Percentiles rank a stretch among this genome's conserved stretches.
Evolutionary conservation across 2,329 filamentous ascomycete species (phyloP).

Genomic region (Penicillium vulpinum): DNA sequence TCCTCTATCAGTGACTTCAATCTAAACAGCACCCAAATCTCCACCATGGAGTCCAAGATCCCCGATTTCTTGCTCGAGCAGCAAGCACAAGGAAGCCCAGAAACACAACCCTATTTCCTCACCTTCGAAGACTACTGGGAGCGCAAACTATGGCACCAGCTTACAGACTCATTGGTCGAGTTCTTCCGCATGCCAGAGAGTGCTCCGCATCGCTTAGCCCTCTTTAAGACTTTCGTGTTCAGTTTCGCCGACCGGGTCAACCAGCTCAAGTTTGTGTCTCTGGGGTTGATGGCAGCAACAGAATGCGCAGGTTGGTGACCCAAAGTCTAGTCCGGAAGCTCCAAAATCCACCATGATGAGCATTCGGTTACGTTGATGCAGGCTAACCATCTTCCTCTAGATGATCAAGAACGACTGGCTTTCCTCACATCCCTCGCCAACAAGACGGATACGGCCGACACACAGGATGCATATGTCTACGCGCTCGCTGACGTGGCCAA

Average conservation of each 20-base stretch:
- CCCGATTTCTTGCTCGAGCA: constrained; percentile 89
- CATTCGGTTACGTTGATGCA: constrained; percentile 4
- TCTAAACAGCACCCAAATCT: constrained; percentile 9
- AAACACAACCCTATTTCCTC: constrained; percentile 83
- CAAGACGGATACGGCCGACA: constrained; percentile 87
- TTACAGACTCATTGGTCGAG: constrained; percentile 82
- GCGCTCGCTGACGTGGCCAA: constrained; percentile 86
- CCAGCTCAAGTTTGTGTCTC: constrained; percentile 90
- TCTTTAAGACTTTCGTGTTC: constrained; percentile 93
- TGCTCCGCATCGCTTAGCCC: constrained; percentile 76
- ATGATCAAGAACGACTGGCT: constrained; percentile 78
- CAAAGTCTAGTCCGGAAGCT: background rate
- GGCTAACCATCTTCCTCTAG: constrained; percentile 49
- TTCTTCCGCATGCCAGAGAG: constrained; percentile 86
- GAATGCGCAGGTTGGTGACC: constrained; percentile 59
- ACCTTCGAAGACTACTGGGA: constrained; percentile 97
- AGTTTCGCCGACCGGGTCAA: constrained; percentile 99
- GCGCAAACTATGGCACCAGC: constrained; percentile 97
- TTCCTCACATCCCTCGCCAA: constrained; percentile 82
- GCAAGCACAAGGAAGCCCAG: constrained; percentile 81
- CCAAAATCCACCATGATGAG: background rate
- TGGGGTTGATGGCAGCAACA: constrained; percentile 82
- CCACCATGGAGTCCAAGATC: constrained; percentile 79
- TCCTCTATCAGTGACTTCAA: background rate
- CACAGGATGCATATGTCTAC: constrained; percentile 94